Evolutionary conservation across 345 rosid species (phyloP), one percentile per base, ranked within the genome.

Genomic region (Aquilaria malaccensis): DNA sequence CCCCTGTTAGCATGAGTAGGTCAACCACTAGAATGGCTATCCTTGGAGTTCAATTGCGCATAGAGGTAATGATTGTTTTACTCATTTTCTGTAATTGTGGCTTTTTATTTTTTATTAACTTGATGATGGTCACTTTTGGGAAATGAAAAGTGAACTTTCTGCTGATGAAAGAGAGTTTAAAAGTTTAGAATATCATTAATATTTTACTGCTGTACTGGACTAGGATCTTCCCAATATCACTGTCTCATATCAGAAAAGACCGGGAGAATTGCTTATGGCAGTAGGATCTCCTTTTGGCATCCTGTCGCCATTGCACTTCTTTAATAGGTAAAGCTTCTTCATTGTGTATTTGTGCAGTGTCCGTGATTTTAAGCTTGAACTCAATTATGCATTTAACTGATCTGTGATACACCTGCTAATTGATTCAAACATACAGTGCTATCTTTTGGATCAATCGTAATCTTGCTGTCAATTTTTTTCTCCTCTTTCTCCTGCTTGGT

Each of bases 211-310:
- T 37, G 13, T 49, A 4, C 45, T 72, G 58, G 59, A 73, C 66
- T 72, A 94, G 99, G 80, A 66, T 60, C 77, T 70, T 41, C 92
- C 84, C 33, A 72, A 57, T 60, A 60, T 87, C 30, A 51, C 70
- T 47, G 49, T 70, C 48, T 74, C 85, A 58, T 59, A 76, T 55
- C 70, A 72, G 49, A 67, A 57, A 66, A 77, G 58, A 74, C 80
- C 83, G 71, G 96, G 96, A 60, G 92, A 83, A 69, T 75, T 73
- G 70, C 79, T 94, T 67, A 67, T 94, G 66, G 84, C 90, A 12
- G 83, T 83, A 52, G 99, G 92, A 66, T 94, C 99, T 80, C 99
- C 99, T 52, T 94, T 94, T 69, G 97, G 96, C 55, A 72, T 86
- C 75, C 87, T 88, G 62, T 94, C 99, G 46, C 92, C 96, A 6